A percentile compares a stretch with the other conserved stretches of the same genome.
These are phyloP conservation scores for Trypanosoma lewisi DNA, from an alignment of 208 protist species.

Conservation along the genomic window DNA sequence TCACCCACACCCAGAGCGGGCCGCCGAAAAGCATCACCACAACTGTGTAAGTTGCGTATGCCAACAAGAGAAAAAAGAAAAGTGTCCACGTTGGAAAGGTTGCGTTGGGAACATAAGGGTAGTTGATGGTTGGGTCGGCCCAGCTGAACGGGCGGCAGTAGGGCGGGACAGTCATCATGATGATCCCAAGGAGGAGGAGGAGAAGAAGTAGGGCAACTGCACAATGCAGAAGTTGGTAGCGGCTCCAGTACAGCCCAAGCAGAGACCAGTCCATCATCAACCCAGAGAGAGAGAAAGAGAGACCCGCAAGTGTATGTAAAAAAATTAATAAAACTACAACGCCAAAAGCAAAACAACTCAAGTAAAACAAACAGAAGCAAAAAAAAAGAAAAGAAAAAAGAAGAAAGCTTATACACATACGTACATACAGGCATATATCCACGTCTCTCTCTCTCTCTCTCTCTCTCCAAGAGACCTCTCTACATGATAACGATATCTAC, in stretches of 20 bases:
- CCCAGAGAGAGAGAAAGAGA: not conserved
- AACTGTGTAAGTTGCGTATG: conserved; percentile 21
- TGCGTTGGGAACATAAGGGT: conserved; percentile 35
- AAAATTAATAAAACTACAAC: conserved; percentile 11
- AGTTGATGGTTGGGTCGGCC: conserved; percentile 63
- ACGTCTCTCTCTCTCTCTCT: no score
- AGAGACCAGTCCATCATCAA: not conserved
- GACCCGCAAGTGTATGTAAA: not conserved
- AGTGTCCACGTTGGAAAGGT: conserved; percentile 56
- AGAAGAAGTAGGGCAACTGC: conserved; percentile 23
- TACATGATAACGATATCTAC: no score
- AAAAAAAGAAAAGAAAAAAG: conserved; percentile 16
- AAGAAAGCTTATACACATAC: conserved; percentile 6
- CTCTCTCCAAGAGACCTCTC: no score
- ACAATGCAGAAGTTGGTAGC: conserved; percentile 58
- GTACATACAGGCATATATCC: not conserved
- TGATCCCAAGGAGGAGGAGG: conserved; percentile 16
- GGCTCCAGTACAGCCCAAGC: conserved; percentile 16
- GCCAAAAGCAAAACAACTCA: not conserved
- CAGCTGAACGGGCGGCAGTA: conserved; percentile 75
- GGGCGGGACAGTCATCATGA: conserved; percentile 1
- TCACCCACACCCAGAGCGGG: conserved; percentile 56
- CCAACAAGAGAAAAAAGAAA: conserved; percentile 41
- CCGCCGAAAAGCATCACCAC: conserved; percentile 26
- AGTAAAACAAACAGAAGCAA: conserved; percentile 8